Evolutionary conservation across 2,329 filamentous ascomycete genomes (phyloP).

Genomic region (Talaromyces sp.): DNA sequence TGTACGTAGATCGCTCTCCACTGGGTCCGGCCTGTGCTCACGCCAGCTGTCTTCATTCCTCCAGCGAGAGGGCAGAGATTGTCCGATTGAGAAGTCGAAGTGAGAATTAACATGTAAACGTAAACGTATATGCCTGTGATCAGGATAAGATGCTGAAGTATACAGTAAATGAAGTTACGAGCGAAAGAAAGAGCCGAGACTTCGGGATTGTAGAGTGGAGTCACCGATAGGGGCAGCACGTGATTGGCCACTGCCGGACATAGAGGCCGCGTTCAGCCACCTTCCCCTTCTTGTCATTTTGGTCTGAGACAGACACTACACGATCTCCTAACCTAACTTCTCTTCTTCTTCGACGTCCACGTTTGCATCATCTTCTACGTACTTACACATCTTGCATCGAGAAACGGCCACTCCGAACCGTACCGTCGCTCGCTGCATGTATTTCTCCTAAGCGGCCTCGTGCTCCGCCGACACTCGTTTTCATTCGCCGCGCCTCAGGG

Average conservation of each 20-base stretch:
- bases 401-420: conserved; percentile 59
- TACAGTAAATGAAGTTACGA: not conserved
- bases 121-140: not conserved
- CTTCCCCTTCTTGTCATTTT: not conserved
- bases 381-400: not conserved
- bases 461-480: conserved; percentile 15
- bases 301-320: not conserved
- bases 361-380: not conserved
- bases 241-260: conserved; percentile 7
- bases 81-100: not conserved
- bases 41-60: not conserved
- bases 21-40: not conserved
- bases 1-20: conserved; percentile 1
- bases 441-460: conserved; percentile 51
- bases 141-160: not conserved
- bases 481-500: conserved; percentile 2
- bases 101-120: not conserved
- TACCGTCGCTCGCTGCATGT: conserved; percentile 75
- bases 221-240: not conserved
- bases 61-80: not conserved
- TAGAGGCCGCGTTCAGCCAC: not conserved
- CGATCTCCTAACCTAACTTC: not conserved
- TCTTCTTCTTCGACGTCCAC: not conserved
- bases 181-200: not conserved
- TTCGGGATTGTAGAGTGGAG: not conserved